Base-by-base conservation (phyloP, 2,329 filamentous ascomycete species). In the Paecilomyces variotii region DNA sequence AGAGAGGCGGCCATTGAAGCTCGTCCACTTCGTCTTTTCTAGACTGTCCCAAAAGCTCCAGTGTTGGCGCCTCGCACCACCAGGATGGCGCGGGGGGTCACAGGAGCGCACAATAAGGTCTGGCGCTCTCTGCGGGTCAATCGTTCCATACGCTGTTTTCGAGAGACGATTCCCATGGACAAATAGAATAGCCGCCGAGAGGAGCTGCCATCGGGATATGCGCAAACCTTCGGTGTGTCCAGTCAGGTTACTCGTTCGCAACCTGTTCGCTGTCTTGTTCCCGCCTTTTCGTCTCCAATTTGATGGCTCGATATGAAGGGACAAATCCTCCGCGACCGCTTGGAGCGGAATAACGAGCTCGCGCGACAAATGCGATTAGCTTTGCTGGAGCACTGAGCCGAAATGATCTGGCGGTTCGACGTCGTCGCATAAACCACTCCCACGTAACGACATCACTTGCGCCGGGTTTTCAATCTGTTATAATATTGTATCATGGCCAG, bases 1-100 rank as follows among this genome's bases (percentile, higher is more conserved):
- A 59, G 62, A 60, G 54, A 61, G 58, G 60, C 62, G 63, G 59
- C 60, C 59, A 60, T 60, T 58, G 60, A 58, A 60, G 61, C 61
- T 65, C 61, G 58, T 60, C 57, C 63, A 51, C 19, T 50, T 50
- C 24, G 30, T 26, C 30, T 51, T 52, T 12, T 35, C 56, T 54
- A 51, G 26, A 52, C 25, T 28, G 50, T 52, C 25, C 4, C 19
- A 52, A 52, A 52, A 52, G 25, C 25, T 26, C 25, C 50, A 26
- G 24, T 11, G 50, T 10, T n/a, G 25, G 50, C 50, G 50, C 39
- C 4, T 34, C 54, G 27, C 12, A 50, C 32, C 34, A 30, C 50
- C 35, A 50, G 53, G 34, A 34, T 52, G 26, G 55, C 10, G 54
- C 39, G 14, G 53, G 34, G 30, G 56, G 56, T 62, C 61, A 60